Evolutionary conservation across 371 early-diverging fungal species (phyloP), one percentile per base, ranked within the genome.

Genomic region (Blakeslea trispora): DNA sequence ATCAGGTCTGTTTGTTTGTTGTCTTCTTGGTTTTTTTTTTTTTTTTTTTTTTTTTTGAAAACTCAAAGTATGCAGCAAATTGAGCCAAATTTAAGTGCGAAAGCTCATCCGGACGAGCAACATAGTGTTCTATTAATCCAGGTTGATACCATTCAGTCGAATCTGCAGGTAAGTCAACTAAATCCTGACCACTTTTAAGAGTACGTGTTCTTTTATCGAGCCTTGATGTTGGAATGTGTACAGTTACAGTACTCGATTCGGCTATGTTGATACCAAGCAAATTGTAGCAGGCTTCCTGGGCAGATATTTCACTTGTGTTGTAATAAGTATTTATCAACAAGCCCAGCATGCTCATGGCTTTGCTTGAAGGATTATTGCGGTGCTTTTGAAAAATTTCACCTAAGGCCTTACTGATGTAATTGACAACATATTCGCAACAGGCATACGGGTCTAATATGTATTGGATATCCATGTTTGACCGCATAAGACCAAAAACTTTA

Each of bases 381-480:
- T 40, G 17, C 40, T 40, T 13, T 40, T 40, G 17, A 17, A 3
- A 40, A 40, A 40, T 17, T 11, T 40, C n/a, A n/a, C 10, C 17
- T 13, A 40, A 17, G 2, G 17, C 40, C 10, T 40, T 40, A 10
- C 17, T 40, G 13, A 40, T 10, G 10, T 40, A 40, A 40, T 40
- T 17, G 2, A 46, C 46, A 8, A 46, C 28, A 28, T 46, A 46
- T 8, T 9, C 24, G 24, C 46, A 46, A 15, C 46, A 46, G 8
- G 46, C 46, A 28, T 46, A 46, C 1, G 46, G 46, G 10, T 46
- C 46, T 28, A 46, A 28, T 24, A 46, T 46, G n/a, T 46, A 46
- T 28, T 46, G 46, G 24, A 46, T 22, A 28, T 46, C 46, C 15
- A 46, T 46, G 13, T 46, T 46, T 28, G 46, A 24, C 6, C n/a